phyloP scores from a whole-genome alignment of 768 basidiomycete genomes.

The Cyathus striatus region DNA sequence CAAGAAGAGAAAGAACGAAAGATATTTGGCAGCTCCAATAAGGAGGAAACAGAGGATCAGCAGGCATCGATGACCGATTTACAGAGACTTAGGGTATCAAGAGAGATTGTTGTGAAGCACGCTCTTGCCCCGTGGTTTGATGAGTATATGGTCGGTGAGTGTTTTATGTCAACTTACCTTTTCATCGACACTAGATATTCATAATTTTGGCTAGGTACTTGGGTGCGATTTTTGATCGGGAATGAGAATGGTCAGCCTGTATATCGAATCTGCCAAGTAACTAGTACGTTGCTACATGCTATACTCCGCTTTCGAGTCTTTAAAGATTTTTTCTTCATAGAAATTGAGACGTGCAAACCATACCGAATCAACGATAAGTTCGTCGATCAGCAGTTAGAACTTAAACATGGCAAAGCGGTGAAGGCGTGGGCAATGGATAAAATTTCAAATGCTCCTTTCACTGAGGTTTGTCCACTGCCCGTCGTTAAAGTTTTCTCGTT shows the following conservation, averaged over 20 bases:
- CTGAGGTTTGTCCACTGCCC: constrained; percentile 40
- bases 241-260: constrained; percentile 48
- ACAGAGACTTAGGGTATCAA: constrained; percentile 54
- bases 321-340: constrained; percentile 19
- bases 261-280: constrained; percentile 82
- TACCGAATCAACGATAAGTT: constrained; percentile 67
- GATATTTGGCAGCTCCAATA: constrained; percentile 27
- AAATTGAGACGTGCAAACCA: constrained; percentile 52
- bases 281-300: constrained; percentile 44
- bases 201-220: constrained; percentile 50
- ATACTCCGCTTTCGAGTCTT: constrained; percentile 32
- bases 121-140: constrained; percentile 81
- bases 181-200: constrained; percentile 6
- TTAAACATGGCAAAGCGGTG: constrained; percentile 71
- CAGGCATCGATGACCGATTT: constrained; percentile 56
- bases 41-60: constrained; percentile 36
- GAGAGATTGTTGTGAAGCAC: constrained; percentile 67
- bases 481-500: neutral
- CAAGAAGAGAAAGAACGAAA: constrained; percentile 64
- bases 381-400: constrained; percentile 63
- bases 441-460: constrained; percentile 72
- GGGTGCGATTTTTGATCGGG: constrained; percentile 83
- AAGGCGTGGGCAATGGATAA: constrained; percentile 74
- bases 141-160: constrained; percentile 71
- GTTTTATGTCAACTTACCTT: neutral